Evolutionary conservation across 176 grass and related monocot genomes (phyloP).

Genomic region (Eleusine coracana): DNA sequence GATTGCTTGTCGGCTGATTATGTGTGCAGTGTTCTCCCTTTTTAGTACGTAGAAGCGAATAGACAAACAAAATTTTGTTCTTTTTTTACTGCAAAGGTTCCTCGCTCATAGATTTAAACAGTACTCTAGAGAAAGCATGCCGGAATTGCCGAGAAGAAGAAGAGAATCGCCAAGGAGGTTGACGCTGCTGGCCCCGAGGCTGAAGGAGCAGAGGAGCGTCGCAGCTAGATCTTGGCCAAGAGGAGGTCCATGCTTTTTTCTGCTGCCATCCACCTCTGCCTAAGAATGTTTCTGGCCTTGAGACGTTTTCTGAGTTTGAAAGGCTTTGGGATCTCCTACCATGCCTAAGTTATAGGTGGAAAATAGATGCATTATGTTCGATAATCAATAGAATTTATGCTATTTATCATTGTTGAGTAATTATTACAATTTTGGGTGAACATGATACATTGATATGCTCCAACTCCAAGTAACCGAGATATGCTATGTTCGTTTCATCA

Average conservation of each 20-base stretch:
- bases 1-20: too few relatives aligned
- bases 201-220: conserved; percentile 75
- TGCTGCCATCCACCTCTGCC: conserved; percentile 44
- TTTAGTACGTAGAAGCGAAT: too few relatives aligned
- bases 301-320: not conserved
- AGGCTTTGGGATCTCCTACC: not conserved
- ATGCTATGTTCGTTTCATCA: not conserved
- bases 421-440: conserved; percentile 43
- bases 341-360: conserved; percentile 33
- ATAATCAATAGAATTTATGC: conserved; percentile 23
- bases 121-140: conserved; percentile 68
- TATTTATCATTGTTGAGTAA: conserved; percentile 17
- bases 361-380: conserved; percentile 15
- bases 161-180: conserved; percentile 69
- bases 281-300: conserved; percentile 27
- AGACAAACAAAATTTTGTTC: too few relatives aligned
- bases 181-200: conserved; percentile 81
- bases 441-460: not conserved
- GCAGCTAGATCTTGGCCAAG: conserved; percentile 57
- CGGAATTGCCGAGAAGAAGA: conserved; percentile 83
- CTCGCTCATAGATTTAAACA: too few relatives aligned
- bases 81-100: too few relatives aligned
- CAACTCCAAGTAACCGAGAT: not conserved
- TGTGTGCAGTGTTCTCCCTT: too few relatives aligned
- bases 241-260: conserved; percentile 80